Conservation (phyloP, 2,329 filamentous ascomycete genomes). For the Ophiostoma fasciatum region DNA sequence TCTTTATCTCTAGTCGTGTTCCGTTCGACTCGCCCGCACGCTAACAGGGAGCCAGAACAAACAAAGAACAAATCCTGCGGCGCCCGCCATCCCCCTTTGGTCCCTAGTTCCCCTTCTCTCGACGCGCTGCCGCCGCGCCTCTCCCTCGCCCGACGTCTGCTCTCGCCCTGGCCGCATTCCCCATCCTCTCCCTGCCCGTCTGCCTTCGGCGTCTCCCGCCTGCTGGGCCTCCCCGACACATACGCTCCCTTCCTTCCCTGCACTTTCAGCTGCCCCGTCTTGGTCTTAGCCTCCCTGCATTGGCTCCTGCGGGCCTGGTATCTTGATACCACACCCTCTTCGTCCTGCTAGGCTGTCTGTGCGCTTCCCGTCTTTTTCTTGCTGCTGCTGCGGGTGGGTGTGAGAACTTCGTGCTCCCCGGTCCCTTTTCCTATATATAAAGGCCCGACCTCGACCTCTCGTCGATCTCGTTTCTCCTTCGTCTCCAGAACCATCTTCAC, state of each 20-base stretch:
- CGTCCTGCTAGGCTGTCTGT: too few relatives aligned
- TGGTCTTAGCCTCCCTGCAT: too few relatives aligned
- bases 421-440: conserved; percentile 5
- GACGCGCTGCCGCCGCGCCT: not conserved
- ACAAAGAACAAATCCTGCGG: too few relatives aligned
- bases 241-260: not conserved
- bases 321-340: not conserved
- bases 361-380: not conserved
- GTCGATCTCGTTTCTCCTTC: conserved; percentile 3
- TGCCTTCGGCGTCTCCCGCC: not conserved
- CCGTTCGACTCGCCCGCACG: too few relatives aligned
- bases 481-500: conserved; percentile 6
- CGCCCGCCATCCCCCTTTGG: too few relatives aligned
- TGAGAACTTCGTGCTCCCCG: not conserved
- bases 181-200: not conserved
- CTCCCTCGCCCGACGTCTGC: not conserved
- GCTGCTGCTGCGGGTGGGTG: too few relatives aligned
- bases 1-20: not conserved
- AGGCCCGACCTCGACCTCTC: not conserved
- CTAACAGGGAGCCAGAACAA: too few relatives aligned
- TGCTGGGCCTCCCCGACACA: too few relatives aligned
- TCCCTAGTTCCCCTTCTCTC: too few relatives aligned
- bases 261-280: not conserved
- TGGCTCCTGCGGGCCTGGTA: too few relatives aligned
- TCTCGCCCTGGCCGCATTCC: too few relatives aligned